Conservation (phyloP, 1,139 yeast genomes). For the Sporopachydermia cereana region DNA sequence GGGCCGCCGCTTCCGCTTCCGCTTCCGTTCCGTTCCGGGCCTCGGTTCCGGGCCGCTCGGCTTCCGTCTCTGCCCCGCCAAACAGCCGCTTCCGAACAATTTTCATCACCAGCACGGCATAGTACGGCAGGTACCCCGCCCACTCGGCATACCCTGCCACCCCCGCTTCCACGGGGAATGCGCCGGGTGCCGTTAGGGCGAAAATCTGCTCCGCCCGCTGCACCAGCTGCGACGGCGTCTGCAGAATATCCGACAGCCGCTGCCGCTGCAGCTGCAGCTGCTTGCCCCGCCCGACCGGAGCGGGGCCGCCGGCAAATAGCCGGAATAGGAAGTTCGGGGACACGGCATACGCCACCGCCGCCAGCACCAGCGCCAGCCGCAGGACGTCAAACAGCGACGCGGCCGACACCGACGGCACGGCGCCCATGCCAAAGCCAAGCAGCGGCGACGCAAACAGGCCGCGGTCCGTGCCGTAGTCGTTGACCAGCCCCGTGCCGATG, state of each 20-base stretch:
- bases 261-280: background rate
- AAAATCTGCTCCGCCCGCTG: background rate
- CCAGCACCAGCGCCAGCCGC: background rate
- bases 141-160: background rate
- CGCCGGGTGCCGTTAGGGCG: background rate
- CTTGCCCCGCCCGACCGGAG: background rate
- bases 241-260: background rate
- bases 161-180: background rate
- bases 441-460: constrained; percentile 1
- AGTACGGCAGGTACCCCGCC: background rate
- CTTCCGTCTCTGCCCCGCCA: background rate
- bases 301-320: background rate
- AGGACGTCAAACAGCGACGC: background rate
- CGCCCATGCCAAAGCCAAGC: background rate
- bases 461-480: constrained; percentile 1
- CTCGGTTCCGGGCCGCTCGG: too few species aligned
- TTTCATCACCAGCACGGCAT: background rate
- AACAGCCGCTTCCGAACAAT: background rate
- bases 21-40: background rate
- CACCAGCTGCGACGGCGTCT: background rate
- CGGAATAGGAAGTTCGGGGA: background rate
- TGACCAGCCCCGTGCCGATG: background rate
- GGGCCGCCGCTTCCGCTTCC: background rate
- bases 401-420: background rate
- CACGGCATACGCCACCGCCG: background rate